These are phyloP conservation scores for Eucalyptus lansdowneana DNA, from an alignment of 345 rosid genomes.

Conservation along the genomic window DNA sequence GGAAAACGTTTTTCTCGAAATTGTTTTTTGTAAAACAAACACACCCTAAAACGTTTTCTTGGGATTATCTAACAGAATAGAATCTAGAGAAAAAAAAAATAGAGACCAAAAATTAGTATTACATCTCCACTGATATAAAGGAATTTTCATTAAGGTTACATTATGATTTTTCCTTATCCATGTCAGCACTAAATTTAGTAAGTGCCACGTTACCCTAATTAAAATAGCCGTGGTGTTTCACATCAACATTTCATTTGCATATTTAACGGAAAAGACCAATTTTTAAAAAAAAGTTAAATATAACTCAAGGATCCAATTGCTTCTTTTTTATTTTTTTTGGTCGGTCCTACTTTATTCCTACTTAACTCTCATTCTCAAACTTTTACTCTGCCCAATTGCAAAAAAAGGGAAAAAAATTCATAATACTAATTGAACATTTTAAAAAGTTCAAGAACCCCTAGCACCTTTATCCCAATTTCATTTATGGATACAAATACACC, in stretches of 20 bases:
- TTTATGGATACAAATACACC: background rate
- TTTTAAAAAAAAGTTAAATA: background rate
- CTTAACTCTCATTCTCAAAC: fast-evolving
- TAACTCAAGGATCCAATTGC: background rate
- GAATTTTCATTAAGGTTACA: background rate
- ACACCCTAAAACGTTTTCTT: background rate
- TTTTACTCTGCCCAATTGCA: too few relatives aligned
- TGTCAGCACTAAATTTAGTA: background rate
- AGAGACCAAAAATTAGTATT: background rate
- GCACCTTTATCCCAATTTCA: background rate
- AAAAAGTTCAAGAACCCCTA: background rate
- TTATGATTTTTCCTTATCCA: background rate
- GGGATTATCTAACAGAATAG: background rate
- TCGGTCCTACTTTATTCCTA: too few relatives aligned
- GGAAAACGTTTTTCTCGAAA: background rate
- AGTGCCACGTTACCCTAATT: background rate
- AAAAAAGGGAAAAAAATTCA: background rate
- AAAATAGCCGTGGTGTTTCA: background rate
- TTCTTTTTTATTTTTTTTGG: too few relatives aligned
- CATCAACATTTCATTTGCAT: background rate
- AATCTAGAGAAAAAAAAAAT: background rate
- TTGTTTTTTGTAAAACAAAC: too few relatives aligned
- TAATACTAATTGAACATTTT: background rate
- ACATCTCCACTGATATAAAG: background rate
- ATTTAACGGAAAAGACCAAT: background rate